These are phyloP conservation scores for Claviceps sp. DNA, from an alignment of 2,329 filamentous ascomycete species.

Conservation along the genomic window DNA sequence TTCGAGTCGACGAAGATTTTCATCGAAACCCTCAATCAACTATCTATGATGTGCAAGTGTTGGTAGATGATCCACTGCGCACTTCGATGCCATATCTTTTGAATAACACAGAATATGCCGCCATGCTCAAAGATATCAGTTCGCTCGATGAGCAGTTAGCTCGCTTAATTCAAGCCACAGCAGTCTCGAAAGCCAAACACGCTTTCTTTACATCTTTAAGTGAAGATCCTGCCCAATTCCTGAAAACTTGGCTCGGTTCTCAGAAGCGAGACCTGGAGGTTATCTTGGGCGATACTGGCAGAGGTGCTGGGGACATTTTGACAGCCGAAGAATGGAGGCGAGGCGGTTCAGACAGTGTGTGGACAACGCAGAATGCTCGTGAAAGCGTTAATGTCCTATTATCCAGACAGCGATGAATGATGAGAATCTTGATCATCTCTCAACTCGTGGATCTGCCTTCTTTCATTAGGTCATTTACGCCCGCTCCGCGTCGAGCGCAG, in stretches of 20 bases:
- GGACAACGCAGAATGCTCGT: conserved; percentile 43
- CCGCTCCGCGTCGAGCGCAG: neutral
- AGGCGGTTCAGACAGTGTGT: conserved; percentile 40
- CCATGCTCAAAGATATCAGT: conserved; percentile 63
- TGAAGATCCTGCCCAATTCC: conserved; percentile 71
- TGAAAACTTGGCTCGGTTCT: conserved; percentile 77
- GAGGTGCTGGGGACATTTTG: conserved; percentile 43
- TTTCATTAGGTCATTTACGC: neutral
- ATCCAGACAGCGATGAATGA: conserved; percentile 31
- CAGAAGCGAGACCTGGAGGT: conserved; percentile 86
- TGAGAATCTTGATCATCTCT: neutral
- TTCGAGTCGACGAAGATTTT: conserved; percentile 79
- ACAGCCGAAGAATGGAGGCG: conserved; percentile 56
- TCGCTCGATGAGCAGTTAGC: conserved; percentile 76
- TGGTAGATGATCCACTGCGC: conserved; percentile 70
- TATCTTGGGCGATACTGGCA: conserved; percentile 67
- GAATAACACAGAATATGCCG: conserved; percentile 55
- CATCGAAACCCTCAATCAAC: conserved; percentile 64
- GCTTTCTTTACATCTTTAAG: conserved; percentile 70
- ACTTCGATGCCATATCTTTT: conserved; percentile 51
- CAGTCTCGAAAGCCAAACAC: conserved; percentile 79
- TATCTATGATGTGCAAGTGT: conserved; percentile 79
- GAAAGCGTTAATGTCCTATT: conserved; percentile 51
- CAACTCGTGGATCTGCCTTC: neutral
- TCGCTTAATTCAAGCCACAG: conserved; percentile 66